Conservation (phyloP, 192 early-diverging fungal species). For the Radiomyces spectabilis region DNA sequence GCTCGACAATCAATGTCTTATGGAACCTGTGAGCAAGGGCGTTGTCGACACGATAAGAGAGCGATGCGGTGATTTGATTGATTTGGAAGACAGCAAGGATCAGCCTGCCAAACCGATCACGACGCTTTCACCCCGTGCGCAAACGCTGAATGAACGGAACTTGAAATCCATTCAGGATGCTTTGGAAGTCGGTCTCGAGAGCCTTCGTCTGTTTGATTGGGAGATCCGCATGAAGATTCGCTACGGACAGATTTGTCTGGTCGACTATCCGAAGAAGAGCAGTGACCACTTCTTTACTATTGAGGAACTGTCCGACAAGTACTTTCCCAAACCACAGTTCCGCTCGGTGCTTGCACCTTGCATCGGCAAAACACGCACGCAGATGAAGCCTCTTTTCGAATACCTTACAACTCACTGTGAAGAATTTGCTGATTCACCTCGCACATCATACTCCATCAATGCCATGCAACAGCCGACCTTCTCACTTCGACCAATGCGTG, state of each 20-base stretch:
- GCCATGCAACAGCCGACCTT: constrained; percentile 17
- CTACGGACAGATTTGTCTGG: constrained; percentile 33
- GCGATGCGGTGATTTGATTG: too few relatives aligned
- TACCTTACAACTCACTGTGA: constrained; percentile 6
- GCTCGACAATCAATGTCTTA: constrained; percentile 1
- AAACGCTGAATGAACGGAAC: constrained; percentile 8
- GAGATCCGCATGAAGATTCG: constrained; percentile 24
- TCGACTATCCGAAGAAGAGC: constrained; percentile 22
- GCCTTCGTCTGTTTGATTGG: constrained; percentile 28
- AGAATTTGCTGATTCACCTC: constrained; percentile 18
- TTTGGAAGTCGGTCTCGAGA: constrained; percentile 16
- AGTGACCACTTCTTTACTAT: not conserved
- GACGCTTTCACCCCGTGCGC: not conserved
- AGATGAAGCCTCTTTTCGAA: constrained; percentile 18
- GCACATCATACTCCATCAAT: constrained; percentile 10
- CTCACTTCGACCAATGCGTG: not conserved
- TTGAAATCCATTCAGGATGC: constrained; percentile 1
- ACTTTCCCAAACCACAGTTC: constrained; percentile 19
- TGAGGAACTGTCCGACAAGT: constrained; percentile 13
- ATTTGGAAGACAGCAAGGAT: constrained; percentile 8
- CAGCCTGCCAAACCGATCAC: not conserved
- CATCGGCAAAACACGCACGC: constrained; percentile 6
- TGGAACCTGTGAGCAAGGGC: constrained; percentile 10
- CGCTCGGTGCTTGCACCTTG: constrained; percentile 28
- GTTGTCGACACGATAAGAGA: not conserved